These are phyloP conservation scores for Beta lomatogona DNA, from an alignment of 179 eudicot genomes.

Conservation along the genomic window DNA sequence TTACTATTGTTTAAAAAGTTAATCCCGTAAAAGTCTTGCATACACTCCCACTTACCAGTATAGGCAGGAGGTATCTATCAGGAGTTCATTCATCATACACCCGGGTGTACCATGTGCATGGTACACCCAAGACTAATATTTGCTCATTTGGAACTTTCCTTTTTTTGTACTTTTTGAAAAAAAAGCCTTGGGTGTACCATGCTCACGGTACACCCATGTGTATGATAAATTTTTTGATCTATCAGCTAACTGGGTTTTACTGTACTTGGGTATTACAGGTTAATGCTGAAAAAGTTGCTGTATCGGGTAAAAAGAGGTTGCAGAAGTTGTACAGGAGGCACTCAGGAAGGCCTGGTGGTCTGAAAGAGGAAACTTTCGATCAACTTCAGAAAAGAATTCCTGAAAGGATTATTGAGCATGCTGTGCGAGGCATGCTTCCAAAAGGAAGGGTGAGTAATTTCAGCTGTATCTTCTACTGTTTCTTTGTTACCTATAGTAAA, in stretches of 20 bases:
- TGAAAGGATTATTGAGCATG: conserved; percentile 93
- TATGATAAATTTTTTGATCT: background rate
- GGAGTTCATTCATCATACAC: background rate
- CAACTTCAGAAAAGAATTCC: conserved; percentile 96
- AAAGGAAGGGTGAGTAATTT: conserved; percentile 72
- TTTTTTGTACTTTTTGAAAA: too few relatives aligned
- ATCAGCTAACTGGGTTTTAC: background rate
- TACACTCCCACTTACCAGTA: background rate
- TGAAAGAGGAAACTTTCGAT: conserved; percentile 93
- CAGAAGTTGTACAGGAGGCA: conserved; percentile 94
- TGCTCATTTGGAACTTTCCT: too few relatives aligned
- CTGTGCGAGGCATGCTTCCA: conserved; percentile 99
- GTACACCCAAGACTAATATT: too few relatives aligned
- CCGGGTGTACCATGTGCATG: too few relatives aligned
- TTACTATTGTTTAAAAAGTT: background rate
- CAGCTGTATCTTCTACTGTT: background rate
- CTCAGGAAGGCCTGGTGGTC: conserved; percentile 98
- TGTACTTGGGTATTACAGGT: conserved; percentile 44
- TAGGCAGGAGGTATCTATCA: background rate
- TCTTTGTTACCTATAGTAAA: background rate
- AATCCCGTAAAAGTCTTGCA: background rate
- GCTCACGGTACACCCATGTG: too few relatives aligned
- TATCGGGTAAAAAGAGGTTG: conserved; percentile 83
- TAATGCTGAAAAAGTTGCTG: conserved; percentile 93
- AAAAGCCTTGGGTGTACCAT: too few relatives aligned